Base-by-base conservation (phyloP, 495 filamentous ascomycete species). In the Hyaloscypha bicolor region DNA sequence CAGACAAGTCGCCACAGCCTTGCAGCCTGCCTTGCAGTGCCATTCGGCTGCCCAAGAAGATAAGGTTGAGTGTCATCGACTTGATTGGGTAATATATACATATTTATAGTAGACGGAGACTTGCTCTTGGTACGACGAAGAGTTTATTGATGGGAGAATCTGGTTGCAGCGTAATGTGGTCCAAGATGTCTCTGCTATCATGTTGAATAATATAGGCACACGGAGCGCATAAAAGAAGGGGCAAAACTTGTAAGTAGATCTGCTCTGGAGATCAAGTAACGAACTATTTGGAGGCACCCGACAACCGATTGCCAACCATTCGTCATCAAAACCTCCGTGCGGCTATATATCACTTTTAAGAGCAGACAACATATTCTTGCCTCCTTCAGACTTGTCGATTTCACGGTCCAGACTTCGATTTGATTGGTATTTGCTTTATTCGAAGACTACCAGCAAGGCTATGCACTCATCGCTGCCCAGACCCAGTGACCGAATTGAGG, bases 381-480 rank as follows among this genome's bases (percentile, higher is more conserved):
- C 21, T 56, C 55, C 63, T 52, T 21, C 31, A 16, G 16, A n/a
- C 22, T 9, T 48, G 57, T 60, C 29, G 35, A 31, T n/a, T 42
- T 67, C 67, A 69, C 55, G 60, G 30, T 39, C 11, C 65, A 55
- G 48, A 14, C 48, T 32, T 65, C 59, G 39, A 11, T 62, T 9
- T 65, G 66, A 55, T 71, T 72, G 72, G 68, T 72, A 71, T 75
- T 71, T 73, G 65, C 52, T 75, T 75, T 67, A 73, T 73, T 75
- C 66, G 71, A 65, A 64, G 61, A 45, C 68, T 73, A 73, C 64
- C 60, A 73, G 68, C 70, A 69, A 75, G 57, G 68, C 68, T 67
- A 72, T 72, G 73, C 68, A 60, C 30, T 67, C 45, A 64, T 61
- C 51, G 56, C 51, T 59, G 60, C 48, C 68, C 73, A 60, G 42